Percentiles rank a stretch among this genome's conserved stretches.
Conservation (phyloP, 306 rosid genomes). For the Amphicarpaea edgeworthii region DNA sequence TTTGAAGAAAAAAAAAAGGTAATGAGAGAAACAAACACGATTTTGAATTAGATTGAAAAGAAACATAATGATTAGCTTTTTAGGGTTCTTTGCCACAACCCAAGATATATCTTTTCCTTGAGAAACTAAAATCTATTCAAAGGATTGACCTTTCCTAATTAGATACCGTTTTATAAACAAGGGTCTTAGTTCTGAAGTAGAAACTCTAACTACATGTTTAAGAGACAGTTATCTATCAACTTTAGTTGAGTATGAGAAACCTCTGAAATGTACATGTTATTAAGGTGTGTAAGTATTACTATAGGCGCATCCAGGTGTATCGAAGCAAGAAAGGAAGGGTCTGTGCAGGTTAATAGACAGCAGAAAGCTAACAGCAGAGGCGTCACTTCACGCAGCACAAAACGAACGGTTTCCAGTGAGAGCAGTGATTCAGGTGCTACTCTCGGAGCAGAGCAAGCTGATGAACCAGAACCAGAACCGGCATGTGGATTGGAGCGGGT, state of each 20-base stretch:
- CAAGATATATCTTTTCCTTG: not conserved
- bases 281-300: too few relatives aligned
- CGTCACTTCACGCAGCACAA: conserved; percentile 90
- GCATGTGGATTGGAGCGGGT: conserved; percentile 81
- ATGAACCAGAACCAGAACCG: too few relatives aligned
- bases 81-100: too few relatives aligned
- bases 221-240: not conserved
- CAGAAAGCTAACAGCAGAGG: conserved; percentile 83
- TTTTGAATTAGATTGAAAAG: too few relatives aligned
- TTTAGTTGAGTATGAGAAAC: too few relatives aligned
- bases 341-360: conserved; percentile 80
- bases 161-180: too few relatives aligned
- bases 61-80: not conserved
- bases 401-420: conserved; percentile 91
- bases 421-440: conserved; percentile 86
- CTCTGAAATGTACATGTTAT: too few relatives aligned
- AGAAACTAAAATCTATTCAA: not conserved
- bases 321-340: conserved; percentile 87
- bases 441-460: conserved; percentile 73
- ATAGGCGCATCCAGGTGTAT: conserved; percentile 83
- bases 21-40: conserved; percentile 13
- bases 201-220: too few relatives aligned
- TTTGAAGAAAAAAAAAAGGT: not conserved
- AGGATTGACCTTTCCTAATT: not conserved
- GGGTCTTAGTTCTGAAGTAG: too few relatives aligned